Percentiles rank a stretch among this genome's conserved stretches.
Evolutionary conservation across 805 yeast species (phyloP).

Genomic region (Saturnispora gosingensis): DNA sequence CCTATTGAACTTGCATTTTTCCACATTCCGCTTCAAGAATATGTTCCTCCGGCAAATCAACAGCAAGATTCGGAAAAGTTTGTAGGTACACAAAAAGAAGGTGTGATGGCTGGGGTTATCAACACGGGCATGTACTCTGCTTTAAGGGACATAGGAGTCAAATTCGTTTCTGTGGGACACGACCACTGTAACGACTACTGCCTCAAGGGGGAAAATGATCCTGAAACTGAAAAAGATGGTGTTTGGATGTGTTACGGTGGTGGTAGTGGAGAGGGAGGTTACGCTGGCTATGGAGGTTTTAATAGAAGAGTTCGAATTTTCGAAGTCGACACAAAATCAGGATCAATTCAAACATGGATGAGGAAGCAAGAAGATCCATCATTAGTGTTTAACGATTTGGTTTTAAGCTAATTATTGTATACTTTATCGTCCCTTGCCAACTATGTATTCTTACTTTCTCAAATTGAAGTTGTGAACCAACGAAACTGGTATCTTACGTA

Average conservation of each 20-base stretch:
- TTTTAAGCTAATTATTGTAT: not conserved
- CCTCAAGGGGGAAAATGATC: conserved; percentile 36
- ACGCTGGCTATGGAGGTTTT: conserved; percentile 86
- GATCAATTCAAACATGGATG: conserved; percentile 61
- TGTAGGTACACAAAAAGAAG: conserved; percentile 65
- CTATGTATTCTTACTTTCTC: not conserved
- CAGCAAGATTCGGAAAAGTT: conserved; percentile 14
- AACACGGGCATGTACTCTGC: conserved; percentile 58
- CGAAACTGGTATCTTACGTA: not conserved
- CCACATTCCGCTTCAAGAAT: conserved; percentile 92
- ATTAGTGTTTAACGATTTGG: conserved; percentile 2
- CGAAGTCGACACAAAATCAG: conserved; percentile 46
- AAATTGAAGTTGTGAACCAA: not conserved
- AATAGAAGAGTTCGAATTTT: conserved; percentile 70
- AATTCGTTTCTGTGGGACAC: conserved; percentile 78
- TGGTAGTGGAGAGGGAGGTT: conserved; percentile 90
- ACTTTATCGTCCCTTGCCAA: too few relatives aligned
- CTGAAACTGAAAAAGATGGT: conserved; percentile 29
- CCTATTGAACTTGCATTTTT: conserved; percentile 76
- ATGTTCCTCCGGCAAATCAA: conserved; percentile 16
- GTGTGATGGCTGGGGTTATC: conserved; percentile 65
- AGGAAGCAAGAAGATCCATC: conserved; percentile 50
- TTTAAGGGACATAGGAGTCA: conserved; percentile 58
- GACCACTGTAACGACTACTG: conserved; percentile 96
- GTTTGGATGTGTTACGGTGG: conserved; percentile 93